Percentiles rank a stretch among this genome's conserved stretches.
Evolutionary conservation across 495 filamentous ascomycete species (phyloP).

Genomic region (Trichoderma gamsii): DNA sequence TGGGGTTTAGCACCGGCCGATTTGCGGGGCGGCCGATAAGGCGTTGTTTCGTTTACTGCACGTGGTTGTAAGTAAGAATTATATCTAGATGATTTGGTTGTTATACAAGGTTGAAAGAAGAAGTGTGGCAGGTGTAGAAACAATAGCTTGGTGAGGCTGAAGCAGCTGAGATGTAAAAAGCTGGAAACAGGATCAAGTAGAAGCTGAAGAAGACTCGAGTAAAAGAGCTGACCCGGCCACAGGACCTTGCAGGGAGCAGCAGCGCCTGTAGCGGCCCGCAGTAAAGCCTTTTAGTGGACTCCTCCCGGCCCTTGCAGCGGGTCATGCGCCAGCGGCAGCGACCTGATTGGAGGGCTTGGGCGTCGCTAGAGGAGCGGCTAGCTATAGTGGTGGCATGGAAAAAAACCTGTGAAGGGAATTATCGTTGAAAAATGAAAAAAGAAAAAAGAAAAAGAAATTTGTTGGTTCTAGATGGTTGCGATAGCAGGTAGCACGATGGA

Average conservation of each 20-base stretch:
- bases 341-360: background rate
- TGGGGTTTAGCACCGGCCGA: background rate
- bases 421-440: too few species aligned
- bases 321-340: background rate
- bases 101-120: too few species aligned
- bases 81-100: too few species aligned
- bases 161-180: background rate
- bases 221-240: background rate
- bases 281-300: background rate
- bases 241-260: background rate
- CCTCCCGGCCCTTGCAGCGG: background rate
- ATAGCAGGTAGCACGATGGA: background rate
- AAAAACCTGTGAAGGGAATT: too few species aligned
- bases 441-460: too few species aligned
- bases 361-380: background rate
- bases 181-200: background rate
- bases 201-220: background rate
- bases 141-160: background rate
- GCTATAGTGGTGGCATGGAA: background rate
- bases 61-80: too few species aligned
- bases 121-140: background rate
- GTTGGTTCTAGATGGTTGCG: too few species aligned
- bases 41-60: too few species aligned
- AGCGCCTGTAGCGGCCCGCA: background rate
- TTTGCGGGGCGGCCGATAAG: too few species aligned